Conservation (phyloP, 495 filamentous ascomycete genomes). For the Hypomontagnella submonticulosa region DNA sequence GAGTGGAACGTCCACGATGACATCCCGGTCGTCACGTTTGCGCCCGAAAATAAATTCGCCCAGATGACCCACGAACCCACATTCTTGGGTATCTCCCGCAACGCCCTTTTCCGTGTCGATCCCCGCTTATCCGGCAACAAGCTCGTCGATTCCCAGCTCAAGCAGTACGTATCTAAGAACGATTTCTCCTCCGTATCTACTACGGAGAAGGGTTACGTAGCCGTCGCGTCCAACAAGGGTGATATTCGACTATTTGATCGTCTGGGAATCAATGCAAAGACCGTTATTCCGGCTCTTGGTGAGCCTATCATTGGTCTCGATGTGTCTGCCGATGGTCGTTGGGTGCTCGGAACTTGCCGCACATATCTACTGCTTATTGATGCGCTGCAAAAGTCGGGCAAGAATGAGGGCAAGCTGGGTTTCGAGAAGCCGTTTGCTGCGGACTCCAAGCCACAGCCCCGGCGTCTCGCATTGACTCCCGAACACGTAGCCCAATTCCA, state of each 20-base stretch:
- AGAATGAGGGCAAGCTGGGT: constrained; percentile 96
- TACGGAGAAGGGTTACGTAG: constrained; percentile 94
- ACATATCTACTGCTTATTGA: constrained; percentile 97
- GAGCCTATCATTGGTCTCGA: constrained; percentile 96
- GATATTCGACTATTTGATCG: constrained; percentile 97
- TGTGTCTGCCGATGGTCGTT: constrained; percentile 92
- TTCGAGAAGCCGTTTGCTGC: constrained; percentile 95
- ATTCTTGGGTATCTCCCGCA: constrained; percentile 90
- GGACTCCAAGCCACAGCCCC: constrained; percentile 91
- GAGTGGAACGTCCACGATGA: constrained; percentile 99
- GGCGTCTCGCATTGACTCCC: constrained; percentile 86
- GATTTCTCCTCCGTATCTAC: constrained; percentile 94
- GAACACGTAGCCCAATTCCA: constrained; percentile 96
- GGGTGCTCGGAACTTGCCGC: constrained; percentile 92
- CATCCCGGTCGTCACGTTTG: constrained; percentile 89
- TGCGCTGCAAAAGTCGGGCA: constrained; percentile 87
- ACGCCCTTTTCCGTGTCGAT: constrained; percentile 93
- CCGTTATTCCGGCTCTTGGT: constrained; percentile 92
- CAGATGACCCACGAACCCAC: constrained; percentile 97
- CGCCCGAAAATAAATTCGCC: constrained; percentile 95
- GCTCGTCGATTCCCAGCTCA: constrained; percentile 89
- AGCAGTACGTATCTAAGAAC: constrained; percentile 96
- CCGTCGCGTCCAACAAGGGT: constrained; percentile 96
- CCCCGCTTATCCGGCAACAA: constrained; percentile 91
- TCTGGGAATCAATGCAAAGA: constrained; percentile 96